Base-by-base conservation (phyloP, 2,329 filamentous ascomycete genomes). In the Trichoderma oligosporum region DNA sequence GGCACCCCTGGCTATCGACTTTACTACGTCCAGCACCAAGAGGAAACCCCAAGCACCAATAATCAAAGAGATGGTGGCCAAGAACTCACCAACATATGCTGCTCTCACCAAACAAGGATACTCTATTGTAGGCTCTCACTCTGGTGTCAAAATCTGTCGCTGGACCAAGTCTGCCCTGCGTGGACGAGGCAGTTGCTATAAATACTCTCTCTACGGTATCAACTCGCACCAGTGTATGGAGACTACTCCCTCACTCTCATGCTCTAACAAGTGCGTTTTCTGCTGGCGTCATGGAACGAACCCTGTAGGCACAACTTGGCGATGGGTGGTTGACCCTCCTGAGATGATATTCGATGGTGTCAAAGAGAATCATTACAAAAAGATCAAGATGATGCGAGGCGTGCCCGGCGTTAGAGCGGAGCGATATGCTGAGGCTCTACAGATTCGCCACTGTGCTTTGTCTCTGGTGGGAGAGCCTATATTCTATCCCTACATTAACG, bases 281-380 rank as follows among this genome's bases (percentile, higher is more conserved):
- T 99, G 93, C 80, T 99, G 93, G 94, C 86, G 94, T 6, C 94
- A 97, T 69, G 94, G 93, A 53, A 97, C 94, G 0, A 99, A 97
- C 70, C 93, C 93, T 0, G 94, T 97, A 0, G 92, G 92, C 46
- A 97, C 94, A 2, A 96, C 88, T 4, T 97, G 94, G 93, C 86
- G 93, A 60, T 99, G 93, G 93, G 84, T 92, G 49, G 90, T 97
- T 27, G 94, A 97, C 68, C 87, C 90, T 0, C 92, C 93, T 0
- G 88, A 96, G 22, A 73, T 91, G 65, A 96, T 97, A 65, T 96
- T 97, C 68, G 77, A 88, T 35, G 93, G 93, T 47, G 91, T 96
- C 62, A 96, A 95, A 70, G 86, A 87, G 59, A 89, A 88, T 14
- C 94, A 97, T 73, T 97, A 97, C 78, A 87, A 93, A 68, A 97